Conservation (phyloP, 345 rosid genomes). For the Luvunga scandens region DNA sequence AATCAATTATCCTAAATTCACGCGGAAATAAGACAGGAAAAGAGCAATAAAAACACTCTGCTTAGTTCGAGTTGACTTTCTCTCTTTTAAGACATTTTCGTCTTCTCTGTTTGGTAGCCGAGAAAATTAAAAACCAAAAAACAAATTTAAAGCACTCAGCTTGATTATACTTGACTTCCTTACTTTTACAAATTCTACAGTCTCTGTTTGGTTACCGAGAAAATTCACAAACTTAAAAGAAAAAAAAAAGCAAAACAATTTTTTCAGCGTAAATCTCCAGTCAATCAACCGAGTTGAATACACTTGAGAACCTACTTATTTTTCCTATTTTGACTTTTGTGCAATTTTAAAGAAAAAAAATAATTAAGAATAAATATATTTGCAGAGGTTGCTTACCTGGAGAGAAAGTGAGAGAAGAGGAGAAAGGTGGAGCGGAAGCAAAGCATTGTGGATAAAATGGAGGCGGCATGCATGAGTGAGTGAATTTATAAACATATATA, state of each 20-base stretch:
- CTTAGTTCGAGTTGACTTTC: constrained; percentile 11
- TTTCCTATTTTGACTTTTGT: no score
- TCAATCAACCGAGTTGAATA: not conserved
- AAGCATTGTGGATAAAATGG: constrained; percentile 6
- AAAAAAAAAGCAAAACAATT: not conserved
- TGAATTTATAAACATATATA: not conserved
- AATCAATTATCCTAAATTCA: not conserved
- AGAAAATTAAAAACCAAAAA: not conserved
- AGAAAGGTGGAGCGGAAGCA: no score
- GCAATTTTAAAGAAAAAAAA: no score
- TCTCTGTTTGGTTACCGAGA: not conserved
- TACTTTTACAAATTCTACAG: not conserved
- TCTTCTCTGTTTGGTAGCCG: constrained; percentile 1
- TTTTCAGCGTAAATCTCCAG: not conserved
- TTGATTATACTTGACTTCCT: not conserved
- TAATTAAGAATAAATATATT: no score
- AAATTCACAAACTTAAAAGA: not conserved
- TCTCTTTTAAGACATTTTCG: not conserved
- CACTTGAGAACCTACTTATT: no score
- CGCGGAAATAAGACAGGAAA: not conserved
- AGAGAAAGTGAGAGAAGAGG: constrained; percentile 2
- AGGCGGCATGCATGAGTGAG: not conserved
- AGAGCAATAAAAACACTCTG: not conserved
- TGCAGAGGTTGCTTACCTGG: not conserved
- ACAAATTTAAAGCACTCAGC: not conserved